A percentile compares a stretch with the other conserved stretches of the same genome.
Conservation (phyloP, 2,329 filamentous ascomycete species). For the Hypoxylon rubiginosum region DNA sequence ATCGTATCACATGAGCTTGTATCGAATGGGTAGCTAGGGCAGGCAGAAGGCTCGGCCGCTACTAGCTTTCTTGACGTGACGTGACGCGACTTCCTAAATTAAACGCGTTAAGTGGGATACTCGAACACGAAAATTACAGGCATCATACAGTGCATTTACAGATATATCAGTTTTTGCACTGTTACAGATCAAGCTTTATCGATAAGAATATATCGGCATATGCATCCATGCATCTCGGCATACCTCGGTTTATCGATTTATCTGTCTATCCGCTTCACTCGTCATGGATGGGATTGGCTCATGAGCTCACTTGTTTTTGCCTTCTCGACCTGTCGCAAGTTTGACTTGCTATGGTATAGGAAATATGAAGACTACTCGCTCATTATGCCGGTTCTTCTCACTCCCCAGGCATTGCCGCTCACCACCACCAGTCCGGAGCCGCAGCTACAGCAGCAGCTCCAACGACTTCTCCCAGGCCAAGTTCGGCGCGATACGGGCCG, state of each 20-base stretch:
- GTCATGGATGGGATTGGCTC: background rate
- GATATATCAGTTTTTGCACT: background rate
- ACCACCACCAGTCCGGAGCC: slow-evolving; percentile 6
- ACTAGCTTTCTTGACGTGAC: slow-evolving; percentile 31
- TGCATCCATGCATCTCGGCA: background rate
- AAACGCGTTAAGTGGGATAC: slow-evolving; percentile 45
- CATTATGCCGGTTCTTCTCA: slow-evolving; percentile 13
- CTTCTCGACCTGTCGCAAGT: background rate
- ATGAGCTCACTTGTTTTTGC: background rate
- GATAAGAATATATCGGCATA: slow-evolving; percentile 27
- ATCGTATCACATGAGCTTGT: slow-evolving; percentile 9
- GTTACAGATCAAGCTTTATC: slow-evolving; percentile 22
- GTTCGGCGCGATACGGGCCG: slow-evolving; percentile 42
- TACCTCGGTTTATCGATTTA: slow-evolving; percentile 14
- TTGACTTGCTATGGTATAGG: background rate
- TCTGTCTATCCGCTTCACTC: slow-evolving; percentile 7
- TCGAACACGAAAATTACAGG: slow-evolving; percentile 42
- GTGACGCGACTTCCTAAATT: slow-evolving; percentile 27
- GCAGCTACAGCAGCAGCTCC: slow-evolving; percentile 24
- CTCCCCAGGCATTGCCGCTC: background rate
- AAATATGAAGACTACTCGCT: slow-evolving; percentile 30
- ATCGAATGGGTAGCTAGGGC: background rate
- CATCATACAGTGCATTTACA: slow-evolving; percentile 28
- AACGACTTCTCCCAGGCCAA: slow-evolving; percentile 25
- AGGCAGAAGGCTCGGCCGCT: slow-evolving; percentile 19